These are phyloP conservation scores for Pseudopithomyces maydicus DNA, from an alignment of 2,329 filamentous ascomycete genomes.

Conservation along the genomic window DNA sequence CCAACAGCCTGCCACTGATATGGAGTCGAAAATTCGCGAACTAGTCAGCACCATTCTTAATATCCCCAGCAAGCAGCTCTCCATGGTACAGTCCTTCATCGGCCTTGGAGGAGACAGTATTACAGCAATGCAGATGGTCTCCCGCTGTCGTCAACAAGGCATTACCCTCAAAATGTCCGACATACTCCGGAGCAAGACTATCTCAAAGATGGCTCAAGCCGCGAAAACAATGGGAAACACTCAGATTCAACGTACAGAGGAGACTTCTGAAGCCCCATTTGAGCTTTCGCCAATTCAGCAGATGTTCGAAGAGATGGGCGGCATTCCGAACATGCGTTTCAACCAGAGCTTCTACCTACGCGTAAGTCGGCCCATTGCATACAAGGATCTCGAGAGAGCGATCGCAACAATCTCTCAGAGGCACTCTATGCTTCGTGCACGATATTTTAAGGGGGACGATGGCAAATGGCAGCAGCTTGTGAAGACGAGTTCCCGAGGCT, in stretches of 20 bases:
- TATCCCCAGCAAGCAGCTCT: background rate
- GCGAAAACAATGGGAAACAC: background rate
- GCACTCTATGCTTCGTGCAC: conserved; percentile 22
- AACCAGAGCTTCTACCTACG: conserved; percentile 2
- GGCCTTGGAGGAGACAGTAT: background rate
- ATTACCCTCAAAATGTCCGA: conserved; percentile 9
- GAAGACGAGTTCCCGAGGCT: background rate
- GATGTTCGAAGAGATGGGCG: conserved; percentile 13
- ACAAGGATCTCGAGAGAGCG: background rate
- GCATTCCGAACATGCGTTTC: background rate
- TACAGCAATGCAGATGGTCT: conserved; percentile 1
- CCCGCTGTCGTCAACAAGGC: background rate
- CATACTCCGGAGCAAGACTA: conserved; percentile 8
- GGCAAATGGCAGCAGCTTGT: conserved; percentile 22
- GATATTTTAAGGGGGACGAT: conserved; percentile 7
- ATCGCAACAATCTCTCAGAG: conserved; percentile 11
- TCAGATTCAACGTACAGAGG: conserved; percentile 3
- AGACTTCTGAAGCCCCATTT: conserved; percentile 8
- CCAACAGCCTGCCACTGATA: background rate
- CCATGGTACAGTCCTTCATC: background rate
- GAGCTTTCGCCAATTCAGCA: conserved; percentile 18
- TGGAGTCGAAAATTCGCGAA: background rate
- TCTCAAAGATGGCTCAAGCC: background rate
- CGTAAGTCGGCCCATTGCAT: background rate
- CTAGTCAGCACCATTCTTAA: background rate